Base-by-base conservation (phyloP, 2,329 filamentous ascomycete genomes). In the Fusarium papillatum region DNA sequence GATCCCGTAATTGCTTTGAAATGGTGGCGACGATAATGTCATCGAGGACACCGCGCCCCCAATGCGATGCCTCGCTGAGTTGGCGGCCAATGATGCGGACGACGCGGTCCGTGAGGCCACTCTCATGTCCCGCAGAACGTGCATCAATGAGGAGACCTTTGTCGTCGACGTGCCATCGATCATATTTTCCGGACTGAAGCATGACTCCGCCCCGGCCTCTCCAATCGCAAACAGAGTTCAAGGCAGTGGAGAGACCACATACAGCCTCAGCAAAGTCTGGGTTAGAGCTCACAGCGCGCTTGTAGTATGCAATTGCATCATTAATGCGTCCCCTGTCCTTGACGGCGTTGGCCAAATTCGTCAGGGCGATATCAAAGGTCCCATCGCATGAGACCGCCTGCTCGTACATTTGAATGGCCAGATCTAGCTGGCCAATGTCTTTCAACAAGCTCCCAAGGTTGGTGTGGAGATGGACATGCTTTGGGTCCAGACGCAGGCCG, bases 211-310 rank as follows among this genome's bases (percentile, higher is more conserved):
- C 97, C 74, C 97, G 92, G 36, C 95, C 95, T 79, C 91, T 90
- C 97, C 97, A 99, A 80, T 96, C 94, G 82, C 97, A 99, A 8
- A 99, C 96, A 9, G 97, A 98, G 82, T 98, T 98, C 64, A 99
- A 87, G 2, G 97, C 96, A 70, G 98, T 98, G 2, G 95, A 96
- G 64, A 99, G 89, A 10, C 97, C 97, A 83, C 97, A 99, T 1
- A 99, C 96, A 9, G 97, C 97, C 85, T 99, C 97, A 1, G 97
- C 95, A 85, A 99, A 99, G 39, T 98, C 94, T 0, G 97, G 96
- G 78, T 97, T 99, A n/a, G 96, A 92, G 39, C 90, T 89, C 13
- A 99, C 96, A 46, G 97, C 97, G 75, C 96, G 92, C 80, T 92
- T 95, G 86, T 99, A 99, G 83, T 97, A 98, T 31, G 87, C 86